Conservation (phyloP, 768 basidiomycete genomes). For the Auricularia heimuer region DNA sequence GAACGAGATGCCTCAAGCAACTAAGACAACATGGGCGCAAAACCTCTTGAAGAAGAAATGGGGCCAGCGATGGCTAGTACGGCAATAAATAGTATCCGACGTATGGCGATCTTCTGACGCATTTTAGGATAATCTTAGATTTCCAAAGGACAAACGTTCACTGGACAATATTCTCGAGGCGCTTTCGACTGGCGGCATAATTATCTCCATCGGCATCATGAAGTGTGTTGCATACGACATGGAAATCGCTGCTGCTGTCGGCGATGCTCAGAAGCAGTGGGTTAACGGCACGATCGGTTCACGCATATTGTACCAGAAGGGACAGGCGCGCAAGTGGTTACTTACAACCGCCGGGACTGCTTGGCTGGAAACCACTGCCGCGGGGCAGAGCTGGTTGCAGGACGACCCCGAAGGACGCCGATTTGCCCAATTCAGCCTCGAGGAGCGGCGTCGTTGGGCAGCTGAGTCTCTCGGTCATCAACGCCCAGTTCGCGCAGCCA, state of each 20-base stretch:
- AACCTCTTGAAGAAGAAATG: background rate
- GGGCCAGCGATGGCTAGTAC: background rate
- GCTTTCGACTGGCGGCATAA: background rate
- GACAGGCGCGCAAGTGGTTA: background rate
- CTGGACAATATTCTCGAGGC: background rate
- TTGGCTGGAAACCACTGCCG: background rate
- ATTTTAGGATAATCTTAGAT: background rate
- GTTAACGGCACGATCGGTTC: background rate
- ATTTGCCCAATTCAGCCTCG: background rate
- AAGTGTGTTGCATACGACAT: background rate
- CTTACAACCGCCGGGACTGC: background rate
- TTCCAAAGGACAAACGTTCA: background rate
- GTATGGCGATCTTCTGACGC: background rate
- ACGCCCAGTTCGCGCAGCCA: background rate
- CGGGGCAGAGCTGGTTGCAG: background rate
- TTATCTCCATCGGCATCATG: background rate
- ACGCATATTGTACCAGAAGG: background rate
- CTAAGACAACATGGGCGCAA: background rate
- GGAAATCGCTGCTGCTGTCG: background rate
- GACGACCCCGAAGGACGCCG: background rate
- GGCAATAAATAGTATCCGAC: background rate
- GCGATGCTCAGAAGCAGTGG: background rate
- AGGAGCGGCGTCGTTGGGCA: background rate
- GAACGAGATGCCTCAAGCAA: background rate
- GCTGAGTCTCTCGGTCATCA: background rate